Evolutionary conservation across 164 flowering plant genomes (phyloP).

Genomic region (Sextonia rubra): DNA sequence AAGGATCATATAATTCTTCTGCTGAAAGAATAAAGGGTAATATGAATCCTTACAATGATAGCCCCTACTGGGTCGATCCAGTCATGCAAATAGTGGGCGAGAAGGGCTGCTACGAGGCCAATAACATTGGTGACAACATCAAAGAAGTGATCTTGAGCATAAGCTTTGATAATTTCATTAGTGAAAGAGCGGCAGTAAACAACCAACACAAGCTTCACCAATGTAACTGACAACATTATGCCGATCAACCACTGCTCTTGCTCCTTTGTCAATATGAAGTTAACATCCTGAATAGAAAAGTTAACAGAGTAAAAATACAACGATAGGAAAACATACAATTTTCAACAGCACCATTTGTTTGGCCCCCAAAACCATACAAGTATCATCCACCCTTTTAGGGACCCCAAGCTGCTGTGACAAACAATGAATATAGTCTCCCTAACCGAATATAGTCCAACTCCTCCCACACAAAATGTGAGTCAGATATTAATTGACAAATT

Average conservation of each 20-base stretch:
- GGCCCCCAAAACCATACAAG: slow-evolving; percentile 6
- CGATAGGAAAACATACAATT: no score
- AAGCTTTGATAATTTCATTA: slow-evolving; percentile 66
- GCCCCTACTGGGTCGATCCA: slow-evolving; percentile 80
- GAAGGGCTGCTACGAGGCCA: slow-evolving; percentile 56
- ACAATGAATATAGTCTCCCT: no score
- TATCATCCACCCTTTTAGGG: slow-evolving; percentile 12
- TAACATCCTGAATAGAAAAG: neutral
- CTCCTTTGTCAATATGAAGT: slow-evolving; percentile 11
- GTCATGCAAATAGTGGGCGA: slow-evolving; percentile 41
- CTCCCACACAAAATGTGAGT: no score
- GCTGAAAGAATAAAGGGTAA: no score
- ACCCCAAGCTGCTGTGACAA: no score
- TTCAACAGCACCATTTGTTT: no score
- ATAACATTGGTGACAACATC: slow-evolving; percentile 65
- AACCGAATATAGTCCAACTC: no score
- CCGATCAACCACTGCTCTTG: slow-evolving; percentile 65
- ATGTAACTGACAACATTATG: slow-evolving; percentile 65
- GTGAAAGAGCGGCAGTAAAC: slow-evolving; percentile 60
- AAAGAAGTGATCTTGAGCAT: slow-evolving; percentile 74
- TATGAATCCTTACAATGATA: slow-evolving; percentile 34
- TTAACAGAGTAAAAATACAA: no score
- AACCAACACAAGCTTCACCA: slow-evolving; percentile 53
- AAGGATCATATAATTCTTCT: no score
- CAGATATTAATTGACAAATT: no score